Evolutionary conservation across 768 basidiomycete species (phyloP).

Genomic region (Leccinum disarticulatum): DNA sequence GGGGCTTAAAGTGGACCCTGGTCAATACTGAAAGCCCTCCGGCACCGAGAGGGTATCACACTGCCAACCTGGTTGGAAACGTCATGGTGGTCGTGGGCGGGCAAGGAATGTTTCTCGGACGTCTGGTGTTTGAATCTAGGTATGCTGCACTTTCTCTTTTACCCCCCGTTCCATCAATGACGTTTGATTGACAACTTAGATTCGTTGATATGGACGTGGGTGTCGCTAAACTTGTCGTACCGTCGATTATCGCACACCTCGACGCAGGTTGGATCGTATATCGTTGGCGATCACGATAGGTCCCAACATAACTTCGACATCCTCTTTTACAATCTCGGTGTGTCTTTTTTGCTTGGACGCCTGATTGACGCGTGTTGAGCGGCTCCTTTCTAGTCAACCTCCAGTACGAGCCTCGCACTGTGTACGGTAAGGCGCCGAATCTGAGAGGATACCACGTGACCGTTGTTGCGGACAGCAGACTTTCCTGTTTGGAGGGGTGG

Average conservation of each 20-base stretch:
- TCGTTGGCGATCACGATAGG: constrained; percentile 88
- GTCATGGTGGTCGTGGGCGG: constrained; percentile 90
- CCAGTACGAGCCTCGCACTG: constrained; percentile 73
- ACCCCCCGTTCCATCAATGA: background rate
- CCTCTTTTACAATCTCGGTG: constrained; percentile 85
- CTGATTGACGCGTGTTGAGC: background rate
- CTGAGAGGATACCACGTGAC: constrained; percentile 85
- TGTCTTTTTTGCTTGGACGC: constrained; percentile 6
- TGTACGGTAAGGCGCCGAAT: constrained; percentile 67
- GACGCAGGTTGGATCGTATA: constrained; percentile 88
- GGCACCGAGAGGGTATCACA: constrained; percentile 81
- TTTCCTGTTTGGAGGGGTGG: constrained; percentile 83
- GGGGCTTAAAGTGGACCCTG: constrained; percentile 56
- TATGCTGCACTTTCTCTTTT: constrained; percentile 35
- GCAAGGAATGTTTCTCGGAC: constrained; percentile 83
- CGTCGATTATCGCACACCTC: constrained; percentile 82
- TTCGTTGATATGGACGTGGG: constrained; percentile 29
- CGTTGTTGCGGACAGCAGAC: constrained; percentile 76
- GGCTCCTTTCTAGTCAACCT: constrained; percentile 60
- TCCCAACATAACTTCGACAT: constrained; percentile 70
- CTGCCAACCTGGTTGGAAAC: constrained; percentile 81
- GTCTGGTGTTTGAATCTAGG: constrained; percentile 86
- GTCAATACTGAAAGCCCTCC: constrained; percentile 60
- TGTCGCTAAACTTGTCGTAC: constrained; percentile 32
- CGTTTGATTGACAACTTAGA: constrained; percentile 10